A percentile compares a stretch with the other conserved stretches of the same genome.
Conservation (phyloP, 441 rosid genomes). For the Geranium incanum region DNA sequence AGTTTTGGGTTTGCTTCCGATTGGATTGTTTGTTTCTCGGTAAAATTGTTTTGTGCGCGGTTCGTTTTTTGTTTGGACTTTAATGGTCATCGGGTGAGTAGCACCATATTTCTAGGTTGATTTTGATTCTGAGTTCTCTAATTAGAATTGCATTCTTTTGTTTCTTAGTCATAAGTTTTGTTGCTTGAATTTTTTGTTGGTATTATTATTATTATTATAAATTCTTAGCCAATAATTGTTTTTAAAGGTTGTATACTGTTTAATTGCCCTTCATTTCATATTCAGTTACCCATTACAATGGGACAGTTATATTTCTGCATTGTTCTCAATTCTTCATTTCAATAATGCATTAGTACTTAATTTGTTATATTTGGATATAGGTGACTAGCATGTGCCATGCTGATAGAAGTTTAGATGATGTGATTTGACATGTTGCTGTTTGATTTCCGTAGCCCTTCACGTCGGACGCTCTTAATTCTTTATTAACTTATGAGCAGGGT, state of each 20-base stretch:
- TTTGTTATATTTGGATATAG: background rate
- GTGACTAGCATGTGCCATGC: background rate
- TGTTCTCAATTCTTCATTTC: background rate
- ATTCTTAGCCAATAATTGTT: background rate
- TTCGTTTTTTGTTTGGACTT: conserved; percentile 6
- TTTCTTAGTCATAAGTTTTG: background rate
- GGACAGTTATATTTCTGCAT: background rate
- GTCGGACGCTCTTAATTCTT: background rate
- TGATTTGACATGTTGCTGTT: background rate
- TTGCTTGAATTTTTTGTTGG: background rate
- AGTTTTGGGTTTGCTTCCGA: background rate
- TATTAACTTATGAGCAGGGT: conserved; percentile 38
- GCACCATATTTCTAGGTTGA: background rate
- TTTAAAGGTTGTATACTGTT: background rate
- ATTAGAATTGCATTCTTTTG: background rate
- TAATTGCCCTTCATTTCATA: background rate
- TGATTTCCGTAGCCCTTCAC: background rate
- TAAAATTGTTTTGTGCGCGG: background rate
- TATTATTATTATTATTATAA: too few relatives aligned
- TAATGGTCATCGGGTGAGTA: conserved; percentile 6
- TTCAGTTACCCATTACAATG: background rate
- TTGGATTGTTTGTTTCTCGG: conserved; percentile 9
- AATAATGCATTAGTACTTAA: background rate
- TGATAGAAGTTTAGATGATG: background rate
- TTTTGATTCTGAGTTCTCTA: background rate